Base-by-base conservation (phyloP, 148 eudicot genomes). In the Vaccinium darrowii region DNA sequence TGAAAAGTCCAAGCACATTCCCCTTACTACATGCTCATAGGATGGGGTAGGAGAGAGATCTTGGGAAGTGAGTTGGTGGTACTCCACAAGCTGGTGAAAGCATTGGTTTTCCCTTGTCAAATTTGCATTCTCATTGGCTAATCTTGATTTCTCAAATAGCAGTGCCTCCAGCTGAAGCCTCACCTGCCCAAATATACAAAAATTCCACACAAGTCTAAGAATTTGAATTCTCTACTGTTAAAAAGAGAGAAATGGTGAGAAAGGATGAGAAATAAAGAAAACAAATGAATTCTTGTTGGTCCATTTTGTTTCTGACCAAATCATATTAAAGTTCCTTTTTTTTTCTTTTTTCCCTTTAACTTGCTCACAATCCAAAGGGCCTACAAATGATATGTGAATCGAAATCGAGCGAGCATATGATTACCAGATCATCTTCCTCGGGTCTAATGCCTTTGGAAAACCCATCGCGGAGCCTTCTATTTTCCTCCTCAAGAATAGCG, bases 401-500 rank as follows among this genome's bases (percentile, higher is more conserved):
- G 3, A 77, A 50, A 77, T 77, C 27, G 8, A 23, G 80, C 15
- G 4, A n/a, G 27, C 14, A n/a, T 15, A 1, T 1, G 23, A 27
- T 86, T 88, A 95, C 99, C 97, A 94, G 84, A 87, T 96, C 99
- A 88, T 96, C 99, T 87, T 96, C 99, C 49, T 96, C 99, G 1
- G 93, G 93, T 80, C 85, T 84, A 72, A 90, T 89, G 56, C 91
- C 94, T 57, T 91, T 88, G 10, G 60, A 86, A 81, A 86, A 87
- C 78, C 95, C 94, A 54, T 92, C 92, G 1, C 98, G 85, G 14
- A 94, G 92, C 86, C 94, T 90, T 58, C 90, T 72, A 58, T 94
- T 96, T 87, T 96, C 99, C 88, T 94, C 98, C 86, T 94, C 98
- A 52, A 96, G 90, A 53, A 94, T 78, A 85, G 84, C 84, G 51